Percentiles rank a stretch among this genome's conserved stretches.
Evolutionary conservation across 1,139 yeast species (phyloP).

Genomic region (Scheffersomyces stambukii): DNA sequence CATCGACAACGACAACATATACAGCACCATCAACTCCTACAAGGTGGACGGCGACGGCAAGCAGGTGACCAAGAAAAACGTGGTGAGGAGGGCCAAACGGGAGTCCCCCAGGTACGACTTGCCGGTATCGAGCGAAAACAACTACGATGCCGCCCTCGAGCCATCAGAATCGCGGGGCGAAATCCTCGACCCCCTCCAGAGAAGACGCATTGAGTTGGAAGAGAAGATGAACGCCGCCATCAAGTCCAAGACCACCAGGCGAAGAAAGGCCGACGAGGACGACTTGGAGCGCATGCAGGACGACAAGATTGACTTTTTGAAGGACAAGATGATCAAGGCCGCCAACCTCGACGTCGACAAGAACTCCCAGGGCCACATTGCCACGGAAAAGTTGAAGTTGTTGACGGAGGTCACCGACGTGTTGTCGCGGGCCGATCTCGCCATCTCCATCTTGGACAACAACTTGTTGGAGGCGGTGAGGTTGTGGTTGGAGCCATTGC

Average conservation of each 20-base stretch:
- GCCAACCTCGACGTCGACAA: conserved; percentile 89
- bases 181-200: conserved; percentile 34
- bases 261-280: conserved; percentile 74
- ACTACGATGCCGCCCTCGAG: conserved; percentile 5
- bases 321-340: conserved; percentile 89
- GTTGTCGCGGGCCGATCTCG: conserved; percentile 75
- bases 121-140: conserved; percentile 1
- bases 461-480: conserved; percentile 90
- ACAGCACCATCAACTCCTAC: conserved; percentile 27
- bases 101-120: conserved; percentile 1
- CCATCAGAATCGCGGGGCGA: conserved; percentile 8
- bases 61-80: conserved; percentile 37
- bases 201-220: conserved; percentile 75
- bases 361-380: conserved; percentile 70
- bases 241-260: conserved; percentile 56
- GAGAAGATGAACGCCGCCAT: conserved; percentile 75
- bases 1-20: conserved; percentile 27
- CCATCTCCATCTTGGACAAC: conserved; percentile 91
- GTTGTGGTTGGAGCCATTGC: conserved; percentile 96
- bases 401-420: conserved; percentile 75
- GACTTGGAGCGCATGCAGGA: conserved; percentile 95
- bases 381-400: conserved; percentile 79
- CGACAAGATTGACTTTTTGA: conserved; percentile 75
- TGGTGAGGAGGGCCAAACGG: conserved; percentile 26
- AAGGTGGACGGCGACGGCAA: conserved; percentile 16